Base-by-base conservation (phyloP, 2,329 filamentous ascomycete species). In the Penicillium rolfsii region DNA sequence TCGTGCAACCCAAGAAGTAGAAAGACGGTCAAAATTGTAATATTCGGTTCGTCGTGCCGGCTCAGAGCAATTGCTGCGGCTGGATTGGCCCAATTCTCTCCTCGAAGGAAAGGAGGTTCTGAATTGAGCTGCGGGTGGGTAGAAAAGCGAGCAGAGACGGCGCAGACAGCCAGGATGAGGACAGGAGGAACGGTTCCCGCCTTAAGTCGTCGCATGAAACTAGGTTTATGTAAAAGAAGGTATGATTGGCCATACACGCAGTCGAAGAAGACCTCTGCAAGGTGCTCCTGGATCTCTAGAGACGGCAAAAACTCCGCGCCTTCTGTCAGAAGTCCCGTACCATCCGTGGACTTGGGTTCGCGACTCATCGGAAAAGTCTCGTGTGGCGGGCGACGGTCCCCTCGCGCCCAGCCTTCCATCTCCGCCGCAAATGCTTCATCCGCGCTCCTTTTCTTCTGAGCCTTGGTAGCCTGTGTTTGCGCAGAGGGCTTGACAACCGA, bases 181-280 rank as follows among this genome's bases (percentile, higher is more conserved):
- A 98, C 94, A 0, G 95, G 95, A 0, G 95, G 94, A 12, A 98
- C 82, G 1, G 89, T 89, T 33, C 91, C 90, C 61, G 88, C 85
- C 70, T 89, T 91, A 64, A 74, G 64, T 56, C 92, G 92, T 61
- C 93, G 86, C 90, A 98, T 97, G 74, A 96, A 98, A 74, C 93
- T 98, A 40, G 95, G 94, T 74, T 97, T 98, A 78, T 99, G 95
- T 9, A 99, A 85, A 22, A 99, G 81, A 65, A 96, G 91, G 74
- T 98, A 99, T 36, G 92, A 91, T 74, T 98, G 95, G 8, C 95
- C 95, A 73, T 99, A 98, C 0, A 98, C 86, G 70, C 90, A 93
- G 71, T 98, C 94, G 72, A 98, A 99, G 74, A 96, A 99, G 0
- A 97, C 88, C 71, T 98, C 93, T 19, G 93, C 89, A 5, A 99